These are phyloP conservation scores for Ceratocystis destructans DNA, from an alignment of 2,329 filamentous ascomycete species.

Conservation along the genomic window DNA sequence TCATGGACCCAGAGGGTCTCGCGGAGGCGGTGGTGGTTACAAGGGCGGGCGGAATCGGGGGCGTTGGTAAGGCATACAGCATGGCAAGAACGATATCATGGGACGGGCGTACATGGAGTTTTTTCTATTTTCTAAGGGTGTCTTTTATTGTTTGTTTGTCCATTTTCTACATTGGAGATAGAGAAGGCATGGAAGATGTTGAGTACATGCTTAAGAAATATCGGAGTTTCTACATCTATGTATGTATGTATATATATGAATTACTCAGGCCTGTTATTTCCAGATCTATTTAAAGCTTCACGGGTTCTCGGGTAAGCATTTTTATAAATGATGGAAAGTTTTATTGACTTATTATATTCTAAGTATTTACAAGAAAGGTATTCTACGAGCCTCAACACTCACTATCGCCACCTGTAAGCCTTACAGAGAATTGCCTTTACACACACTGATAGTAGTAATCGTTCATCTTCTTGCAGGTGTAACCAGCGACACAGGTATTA, in stretches of 20 bases:
- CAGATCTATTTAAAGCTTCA: background rate
- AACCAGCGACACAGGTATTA: conserved; percentile 33
- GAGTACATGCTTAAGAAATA: background rate
- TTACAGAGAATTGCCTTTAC: background rate
- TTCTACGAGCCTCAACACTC: background rate
- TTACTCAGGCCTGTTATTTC: background rate
- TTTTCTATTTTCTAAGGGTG: background rate
- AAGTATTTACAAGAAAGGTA: conserved; percentile 9
- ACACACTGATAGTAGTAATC: conserved; percentile 30
- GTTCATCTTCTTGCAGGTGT: conserved; percentile 28
- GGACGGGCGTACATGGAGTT: conserved; percentile 9
- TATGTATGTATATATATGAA: background rate
- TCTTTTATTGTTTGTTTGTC: background rate
- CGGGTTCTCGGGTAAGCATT: background rate
- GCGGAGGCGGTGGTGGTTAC: conserved; percentile 36
- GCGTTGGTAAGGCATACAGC: conserved; percentile 29
- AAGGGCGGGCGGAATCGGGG: conserved; percentile 38
- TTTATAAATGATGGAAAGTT: background rate
- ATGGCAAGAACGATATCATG: background rate
- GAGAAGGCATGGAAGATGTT: background rate
- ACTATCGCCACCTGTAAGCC: background rate
- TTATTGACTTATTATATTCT: background rate
- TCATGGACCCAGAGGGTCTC: conserved; percentile 31
- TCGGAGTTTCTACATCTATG: too few relatives aligned
- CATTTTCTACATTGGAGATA: background rate